Percentiles rank a stretch among this genome's conserved stretches.
Conservation (phyloP, 164 flowering plant species). For the Dillenia turbinata region DNA sequence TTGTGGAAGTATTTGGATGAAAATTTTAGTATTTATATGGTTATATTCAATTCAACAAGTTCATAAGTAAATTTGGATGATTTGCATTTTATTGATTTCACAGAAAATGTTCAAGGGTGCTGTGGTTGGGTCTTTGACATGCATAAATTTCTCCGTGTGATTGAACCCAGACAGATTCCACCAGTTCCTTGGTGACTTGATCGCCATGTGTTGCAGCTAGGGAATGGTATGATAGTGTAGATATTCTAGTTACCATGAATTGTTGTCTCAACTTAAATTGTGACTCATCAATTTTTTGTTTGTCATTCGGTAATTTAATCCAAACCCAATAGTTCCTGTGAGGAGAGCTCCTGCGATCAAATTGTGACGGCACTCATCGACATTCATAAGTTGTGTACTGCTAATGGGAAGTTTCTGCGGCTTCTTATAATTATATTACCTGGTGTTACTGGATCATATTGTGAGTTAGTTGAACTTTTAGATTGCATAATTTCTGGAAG, state of each 20-base stretch:
- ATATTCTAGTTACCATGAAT: background rate
- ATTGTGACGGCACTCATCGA: conserved; percentile 47
- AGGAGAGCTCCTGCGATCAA: conserved; percentile 15
- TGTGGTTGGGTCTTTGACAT: conserved; percentile 47
- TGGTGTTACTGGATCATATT: conserved; percentile 62
- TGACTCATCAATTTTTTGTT: background rate
- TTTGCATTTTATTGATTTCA: background rate
- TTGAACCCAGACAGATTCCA: conserved; percentile 5
- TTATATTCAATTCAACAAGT: background rate
- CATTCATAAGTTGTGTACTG: conserved; percentile 18
- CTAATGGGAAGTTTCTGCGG: conserved; percentile 36
- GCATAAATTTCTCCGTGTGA: conserved; percentile 46
- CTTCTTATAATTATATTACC: conserved; percentile 74
- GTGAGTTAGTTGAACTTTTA: conserved; percentile 26
- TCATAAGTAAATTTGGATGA: background rate
- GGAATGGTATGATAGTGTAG: conserved; percentile 62
- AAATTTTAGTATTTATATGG: background rate
- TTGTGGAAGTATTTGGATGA: background rate
- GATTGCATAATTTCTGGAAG: background rate
- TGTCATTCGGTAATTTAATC: conserved; percentile 34
- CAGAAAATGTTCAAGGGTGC: conserved; percentile 88
- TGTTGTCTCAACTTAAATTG: background rate
- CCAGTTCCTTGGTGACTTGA: conserved; percentile 37
- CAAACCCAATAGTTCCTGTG: conserved; percentile 41
- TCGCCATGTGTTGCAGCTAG: conserved; percentile 51